Conservation (phyloP, 139 green algal genomes). For the Closterium sp. region DNA sequence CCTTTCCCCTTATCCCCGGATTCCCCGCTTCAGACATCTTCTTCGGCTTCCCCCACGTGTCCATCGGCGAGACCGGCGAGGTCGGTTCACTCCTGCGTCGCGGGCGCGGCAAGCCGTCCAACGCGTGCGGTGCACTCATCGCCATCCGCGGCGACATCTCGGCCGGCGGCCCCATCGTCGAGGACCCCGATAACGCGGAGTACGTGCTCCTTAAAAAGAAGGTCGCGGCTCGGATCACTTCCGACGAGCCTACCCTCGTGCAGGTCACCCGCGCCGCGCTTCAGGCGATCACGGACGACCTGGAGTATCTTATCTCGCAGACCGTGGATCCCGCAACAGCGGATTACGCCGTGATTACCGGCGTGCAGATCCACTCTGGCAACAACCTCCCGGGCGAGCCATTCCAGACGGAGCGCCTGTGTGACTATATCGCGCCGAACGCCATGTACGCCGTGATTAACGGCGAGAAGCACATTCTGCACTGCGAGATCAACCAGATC, state of each 20-base stretch:
- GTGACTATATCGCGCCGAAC: too few species aligned
- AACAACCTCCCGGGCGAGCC: neutral
- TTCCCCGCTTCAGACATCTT: slow-evolving; percentile 11
- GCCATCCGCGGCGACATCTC: neutral
- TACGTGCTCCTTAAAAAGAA: neutral
- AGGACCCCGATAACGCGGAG: neutral
- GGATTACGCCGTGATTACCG: neutral
- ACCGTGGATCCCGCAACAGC: neutral
- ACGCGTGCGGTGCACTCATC: slow-evolving; percentile 12
- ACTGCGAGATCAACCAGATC: too few species aligned
- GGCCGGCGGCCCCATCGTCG: neutral
- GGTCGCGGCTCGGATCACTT: neutral
- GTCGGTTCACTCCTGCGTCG: slow-evolving; percentile 6
- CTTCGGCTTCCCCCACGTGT: slow-evolving; percentile 23
- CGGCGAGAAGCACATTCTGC: too few species aligned
- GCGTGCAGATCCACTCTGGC: neutral
- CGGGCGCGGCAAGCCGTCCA: slow-evolving; percentile 8
- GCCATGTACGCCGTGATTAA: too few species aligned
- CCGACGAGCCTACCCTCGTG: neutral
- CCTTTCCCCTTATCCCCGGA: too few species aligned
- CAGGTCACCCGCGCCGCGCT: neutral
- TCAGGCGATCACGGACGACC: neutral
- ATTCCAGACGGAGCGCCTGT: too few species aligned
- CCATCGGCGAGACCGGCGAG: slow-evolving; percentile 9
- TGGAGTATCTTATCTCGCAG: neutral